Evolutionary conservation across 257 asterid species (phyloP), one percentile per base, ranked within the genome.

Genomic region (Plantago ovata): DNA sequence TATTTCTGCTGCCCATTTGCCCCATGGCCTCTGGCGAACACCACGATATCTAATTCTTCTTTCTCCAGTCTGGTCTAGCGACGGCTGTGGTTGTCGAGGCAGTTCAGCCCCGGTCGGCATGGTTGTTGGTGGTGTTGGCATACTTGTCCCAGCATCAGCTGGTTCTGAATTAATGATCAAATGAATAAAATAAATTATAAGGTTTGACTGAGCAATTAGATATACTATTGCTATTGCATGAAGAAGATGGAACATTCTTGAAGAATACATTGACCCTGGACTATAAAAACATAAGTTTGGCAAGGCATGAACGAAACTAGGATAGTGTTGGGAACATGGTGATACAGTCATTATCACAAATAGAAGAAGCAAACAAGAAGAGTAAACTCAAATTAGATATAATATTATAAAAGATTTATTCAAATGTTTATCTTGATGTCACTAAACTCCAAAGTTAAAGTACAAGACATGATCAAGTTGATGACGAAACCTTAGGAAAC

Each of bases 1-100:
- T 64, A 91, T 91, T 53, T 91, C 98, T 0, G 98, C 98, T 0
- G 96, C 98, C 96, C 95, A 91, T 78, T 91, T 91, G 0, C 95
- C 96, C 94, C 96, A 87, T 6, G 96, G 96, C 19, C 98, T 66
- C 11, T 84, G 96, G 33, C 98, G 77, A 0, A 87, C 96, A 10
- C 98, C 98, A 72, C 96, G 79, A 78, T 87, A 91, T 72, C 72
- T 81, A 48, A 74, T 69, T 56, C 84, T 72, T 57, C 80, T 77
- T 53, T 86, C 89, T 9, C 93, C 88, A 13, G 69, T 20, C 48
- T 72, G 89, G 23, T 75, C 81, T 39, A 36, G 59, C 18, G 73
- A 81, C 0, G 79, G 13, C 1, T 49, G 59, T 1, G 57, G 60
- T 15, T 64, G 61, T 21, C 63, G 41, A 3, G 39, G 62, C 0